phyloP scores from a whole-genome alignment of 345 rosid genomes.

The Gossypium sturtianum region DNA sequence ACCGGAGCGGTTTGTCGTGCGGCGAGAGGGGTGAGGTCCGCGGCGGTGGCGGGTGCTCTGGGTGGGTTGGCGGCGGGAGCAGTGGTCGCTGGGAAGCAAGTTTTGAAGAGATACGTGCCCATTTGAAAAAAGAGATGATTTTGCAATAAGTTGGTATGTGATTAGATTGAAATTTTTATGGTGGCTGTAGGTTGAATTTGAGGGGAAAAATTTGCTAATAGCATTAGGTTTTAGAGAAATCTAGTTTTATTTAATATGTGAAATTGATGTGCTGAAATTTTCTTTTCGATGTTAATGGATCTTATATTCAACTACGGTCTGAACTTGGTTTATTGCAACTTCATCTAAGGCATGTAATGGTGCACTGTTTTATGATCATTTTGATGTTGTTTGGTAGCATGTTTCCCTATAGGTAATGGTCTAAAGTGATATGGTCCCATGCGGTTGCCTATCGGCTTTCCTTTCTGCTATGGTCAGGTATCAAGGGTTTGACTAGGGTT shows the following conservation, averaged over 20 bases:
- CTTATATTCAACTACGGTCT: neutral
- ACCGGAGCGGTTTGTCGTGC: slow-evolving; percentile 86
- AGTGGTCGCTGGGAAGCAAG: slow-evolving; percentile 72
- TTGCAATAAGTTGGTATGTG: slow-evolving; percentile 15
- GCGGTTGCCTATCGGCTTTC: too few species aligned
- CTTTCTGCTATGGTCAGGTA: too few species aligned
- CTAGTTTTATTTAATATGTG: neutral
- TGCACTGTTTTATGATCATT: too few species aligned
- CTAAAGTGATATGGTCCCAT: too few species aligned
- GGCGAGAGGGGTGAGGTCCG: slow-evolving; percentile 85
- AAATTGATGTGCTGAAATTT: neutral
- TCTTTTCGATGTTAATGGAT: neutral
- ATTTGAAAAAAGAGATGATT: slow-evolving; percentile 30
- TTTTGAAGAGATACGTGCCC: slow-evolving; percentile 69
- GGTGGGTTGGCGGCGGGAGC: slow-evolving; percentile 84
- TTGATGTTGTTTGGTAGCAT: too few species aligned
- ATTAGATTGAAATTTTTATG: slow-evolving; percentile 18
- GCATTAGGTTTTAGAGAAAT: neutral
- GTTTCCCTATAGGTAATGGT: too few species aligned
- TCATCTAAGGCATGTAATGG: too few species aligned
- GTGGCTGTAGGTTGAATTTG: slow-evolving; percentile 2
- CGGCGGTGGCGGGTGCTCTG: slow-evolving; percentile 93
- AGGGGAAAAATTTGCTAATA: neutral
- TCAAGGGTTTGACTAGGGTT: too few species aligned
- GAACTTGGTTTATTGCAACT: too few species aligned